Percentiles rank a stretch among this genome's conserved stretches.
Evolutionary conservation across 768 basidiomycete genomes (phyloP).

Genomic region (Leucosporidium yakuticum): DNA sequence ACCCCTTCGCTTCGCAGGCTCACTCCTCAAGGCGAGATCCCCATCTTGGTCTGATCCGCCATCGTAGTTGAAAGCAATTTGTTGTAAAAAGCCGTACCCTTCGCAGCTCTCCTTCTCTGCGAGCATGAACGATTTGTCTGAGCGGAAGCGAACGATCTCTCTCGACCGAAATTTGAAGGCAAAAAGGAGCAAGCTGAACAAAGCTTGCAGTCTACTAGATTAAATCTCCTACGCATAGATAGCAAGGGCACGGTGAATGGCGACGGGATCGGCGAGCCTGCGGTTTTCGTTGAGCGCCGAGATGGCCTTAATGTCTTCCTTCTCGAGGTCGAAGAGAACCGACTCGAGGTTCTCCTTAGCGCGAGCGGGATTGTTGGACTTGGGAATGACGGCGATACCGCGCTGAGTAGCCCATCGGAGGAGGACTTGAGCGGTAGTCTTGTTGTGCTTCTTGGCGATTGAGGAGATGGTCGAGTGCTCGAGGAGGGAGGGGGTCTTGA

Average conservation of each 20-base stretch:
- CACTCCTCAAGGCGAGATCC: neutral
- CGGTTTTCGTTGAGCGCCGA: neutral
- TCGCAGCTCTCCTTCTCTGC: no score
- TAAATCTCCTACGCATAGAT: no score
- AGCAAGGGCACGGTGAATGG: no score
- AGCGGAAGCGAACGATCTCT: no score
- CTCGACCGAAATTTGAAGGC: no score
- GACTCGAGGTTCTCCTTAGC: neutral
- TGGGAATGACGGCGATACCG: slow-evolving; percentile 68
- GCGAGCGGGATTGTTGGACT: slow-evolving; percentile 41
- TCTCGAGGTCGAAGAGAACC: neutral
- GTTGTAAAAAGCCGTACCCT: no score
- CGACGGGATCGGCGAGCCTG: neutral
- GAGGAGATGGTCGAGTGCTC: slow-evolving; percentile 20
- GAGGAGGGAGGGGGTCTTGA: slow-evolving; percentile 31
- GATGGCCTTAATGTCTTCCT: neutral
- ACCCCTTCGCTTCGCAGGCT: neutral
- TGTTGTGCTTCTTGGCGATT: slow-evolving; percentile 26
- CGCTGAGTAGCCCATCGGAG: slow-evolving; percentile 74
- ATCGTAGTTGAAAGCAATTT: no score
- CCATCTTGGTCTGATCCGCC: neutral
- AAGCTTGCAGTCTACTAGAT: no score
- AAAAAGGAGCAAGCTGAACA: no score
- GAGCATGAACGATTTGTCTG: no score
- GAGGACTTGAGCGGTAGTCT: slow-evolving; percentile 59